Conservation (phyloP, 306 rosid species). For the Dalbergia cochinchinensis region DNA sequence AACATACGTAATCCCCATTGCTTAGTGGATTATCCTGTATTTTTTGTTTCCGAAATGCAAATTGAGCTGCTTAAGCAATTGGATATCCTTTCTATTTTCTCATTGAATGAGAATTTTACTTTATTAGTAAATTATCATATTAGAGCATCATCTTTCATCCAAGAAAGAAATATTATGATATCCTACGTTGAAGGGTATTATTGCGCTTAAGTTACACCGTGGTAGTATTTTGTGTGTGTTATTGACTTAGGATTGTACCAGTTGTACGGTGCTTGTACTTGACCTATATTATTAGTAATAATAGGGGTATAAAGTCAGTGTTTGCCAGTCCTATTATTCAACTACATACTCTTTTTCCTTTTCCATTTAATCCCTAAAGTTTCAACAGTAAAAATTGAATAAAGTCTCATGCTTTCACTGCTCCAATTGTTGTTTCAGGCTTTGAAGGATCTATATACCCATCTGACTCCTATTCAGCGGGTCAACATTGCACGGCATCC, state of each 20-base stretch:
- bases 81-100: conserved; percentile 6
- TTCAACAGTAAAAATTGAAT: background rate
- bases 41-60: conserved; percentile 36
- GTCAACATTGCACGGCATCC: conserved; percentile 93
- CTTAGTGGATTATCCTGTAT: conserved; percentile 24
- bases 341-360: conserved; percentile 16
- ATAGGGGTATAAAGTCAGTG: background rate
- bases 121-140: background rate
- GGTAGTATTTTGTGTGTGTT: conserved; percentile 32
- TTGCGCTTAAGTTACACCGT: conserved; percentile 9
- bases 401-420: conserved; percentile 33
- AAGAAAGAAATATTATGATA: background rate
- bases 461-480: conserved; percentile 86
- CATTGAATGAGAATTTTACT: conserved; percentile 22
- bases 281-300: conserved; percentile 22
- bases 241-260: conserved; percentile 12
- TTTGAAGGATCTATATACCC: conserved; percentile 69
- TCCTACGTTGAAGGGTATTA: conserved; percentile 17
- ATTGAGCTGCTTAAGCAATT: conserved; percentile 23
- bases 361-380: conserved; percentile 4
- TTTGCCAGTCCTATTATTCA: conserved; percentile 17
- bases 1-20: background rate
- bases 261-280: conserved; percentile 15
- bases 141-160: conserved; percentile 1
- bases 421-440: conserved; percentile 66